A percentile compares a stretch with the other conserved stretches of the same genome.
phyloP scores from a whole-genome alignment of 1,284 basidiomycete genomes.

The Trichosporon faecale region DNA sequence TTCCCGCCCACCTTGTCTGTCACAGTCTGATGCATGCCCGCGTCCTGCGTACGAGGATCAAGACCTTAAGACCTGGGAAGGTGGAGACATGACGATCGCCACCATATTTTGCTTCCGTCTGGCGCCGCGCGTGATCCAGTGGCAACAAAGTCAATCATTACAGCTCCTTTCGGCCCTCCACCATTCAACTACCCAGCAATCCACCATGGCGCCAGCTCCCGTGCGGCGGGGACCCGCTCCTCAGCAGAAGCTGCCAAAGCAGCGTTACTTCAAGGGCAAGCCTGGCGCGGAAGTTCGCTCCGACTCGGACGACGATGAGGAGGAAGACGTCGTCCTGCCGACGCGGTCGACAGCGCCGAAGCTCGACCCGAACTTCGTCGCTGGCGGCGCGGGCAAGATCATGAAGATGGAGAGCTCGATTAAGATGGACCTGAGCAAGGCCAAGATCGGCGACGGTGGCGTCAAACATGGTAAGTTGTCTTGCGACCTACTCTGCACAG shows the following conservation, averaged over 20 bases:
- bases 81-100: conserved; percentile 5
- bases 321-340: conserved; percentile 20
- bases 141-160: conserved; percentile 10
- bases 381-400: conserved; percentile 49
- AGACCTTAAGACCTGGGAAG: neutral
- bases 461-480: conserved; percentile 31
- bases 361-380: conserved; percentile 35
- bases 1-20: neutral
- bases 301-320: conserved; percentile 34
- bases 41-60: no score
- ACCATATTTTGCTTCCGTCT: conserved; percentile 16
- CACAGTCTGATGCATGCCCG: neutral
- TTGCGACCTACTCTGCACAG: neutral
- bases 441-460: conserved; percentile 44
- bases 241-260: conserved; percentile 29
- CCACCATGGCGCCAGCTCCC: conserved; percentile 16
- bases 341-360: conserved; percentile 19
- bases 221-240: conserved; percentile 13
- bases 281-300: conserved; percentile 35
- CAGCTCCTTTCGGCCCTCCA: neutral
- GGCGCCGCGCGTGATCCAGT: neutral
- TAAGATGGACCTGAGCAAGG: conserved; percentile 40
- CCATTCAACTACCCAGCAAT: neutral
- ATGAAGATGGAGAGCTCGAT: conserved; percentile 30
- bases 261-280: conserved; percentile 49